Percentiles rank a stretch among this genome's conserved stretches.
Evolutionary conservation across 2,329 filamentous ascomycete species (phyloP).

Genomic region (Aspergillus sp.): DNA sequence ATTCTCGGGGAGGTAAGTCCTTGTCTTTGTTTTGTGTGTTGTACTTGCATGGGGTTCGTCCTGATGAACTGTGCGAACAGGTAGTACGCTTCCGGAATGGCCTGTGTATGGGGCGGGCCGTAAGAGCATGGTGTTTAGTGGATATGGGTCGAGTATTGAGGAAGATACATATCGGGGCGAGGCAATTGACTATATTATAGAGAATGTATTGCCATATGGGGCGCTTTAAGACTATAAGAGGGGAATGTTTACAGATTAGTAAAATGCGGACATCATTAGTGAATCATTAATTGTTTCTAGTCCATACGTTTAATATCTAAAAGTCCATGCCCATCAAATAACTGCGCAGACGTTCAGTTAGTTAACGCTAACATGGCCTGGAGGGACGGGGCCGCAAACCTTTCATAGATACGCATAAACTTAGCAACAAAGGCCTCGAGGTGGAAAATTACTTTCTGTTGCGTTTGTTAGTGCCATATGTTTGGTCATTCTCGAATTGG

Average conservation of each 20-base stretch:
- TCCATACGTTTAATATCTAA: conserved; percentile 27
- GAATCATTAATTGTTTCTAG: conserved; percentile 29
- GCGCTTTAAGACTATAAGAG: neutral
- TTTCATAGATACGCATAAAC: conserved; percentile 95
- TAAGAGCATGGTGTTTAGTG: conserved; percentile 3
- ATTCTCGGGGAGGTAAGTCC: neutral
- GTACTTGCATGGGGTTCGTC: neutral
- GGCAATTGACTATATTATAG: neutral
- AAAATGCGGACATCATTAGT: neutral
- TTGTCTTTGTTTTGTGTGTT: neutral
- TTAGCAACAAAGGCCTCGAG: conserved; percentile 97
- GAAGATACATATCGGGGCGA: neutral
- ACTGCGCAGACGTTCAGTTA: conserved; percentile 41
- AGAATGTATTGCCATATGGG: neutral
- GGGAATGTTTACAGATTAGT: neutral
- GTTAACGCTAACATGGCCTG: neutral
- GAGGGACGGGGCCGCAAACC: conserved; percentile 54
- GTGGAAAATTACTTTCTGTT: conserved; percentile 90
- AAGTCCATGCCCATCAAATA: conserved; percentile 76
- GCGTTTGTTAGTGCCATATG: conserved; percentile 1
- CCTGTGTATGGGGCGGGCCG: neutral
- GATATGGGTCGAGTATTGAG: neutral
- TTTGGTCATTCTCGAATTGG: neutral
- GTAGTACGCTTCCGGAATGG: neutral
- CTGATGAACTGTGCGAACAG: neutral